phyloP scores from a whole-genome alignment of 495 filamentous ascomycete species.

The Penicillium argentinense region DNA sequence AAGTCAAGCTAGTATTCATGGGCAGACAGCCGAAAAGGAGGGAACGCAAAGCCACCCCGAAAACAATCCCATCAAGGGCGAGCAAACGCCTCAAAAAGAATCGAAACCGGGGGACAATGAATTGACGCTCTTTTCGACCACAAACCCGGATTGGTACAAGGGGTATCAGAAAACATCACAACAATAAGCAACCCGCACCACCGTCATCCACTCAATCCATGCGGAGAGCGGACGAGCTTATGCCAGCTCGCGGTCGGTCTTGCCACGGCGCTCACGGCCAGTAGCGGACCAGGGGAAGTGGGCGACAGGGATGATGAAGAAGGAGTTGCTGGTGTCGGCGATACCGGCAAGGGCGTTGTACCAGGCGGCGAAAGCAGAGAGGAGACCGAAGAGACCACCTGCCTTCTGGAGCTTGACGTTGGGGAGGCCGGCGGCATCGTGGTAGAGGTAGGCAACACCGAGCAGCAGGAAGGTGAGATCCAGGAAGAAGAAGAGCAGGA shows the following conservation, averaged over 20 bases:
- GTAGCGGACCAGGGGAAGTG: slow-evolving; percentile 98
- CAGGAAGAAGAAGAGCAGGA: slow-evolving; percentile 89
- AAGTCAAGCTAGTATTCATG: no score
- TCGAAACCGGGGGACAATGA: background rate
- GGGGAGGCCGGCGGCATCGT: slow-evolving; percentile 36
- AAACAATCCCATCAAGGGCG: background rate
- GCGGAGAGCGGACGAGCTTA: slow-evolving; percentile 19
- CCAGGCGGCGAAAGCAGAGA: slow-evolving; percentile 92
- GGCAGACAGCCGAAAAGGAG: no score
- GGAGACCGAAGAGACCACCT: slow-evolving; percentile 83
- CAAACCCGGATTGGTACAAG: slow-evolving; percentile 20
- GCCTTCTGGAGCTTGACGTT: slow-evolving; percentile 64
- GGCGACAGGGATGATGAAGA: slow-evolving; percentile 92
- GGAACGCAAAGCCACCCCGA: no score
- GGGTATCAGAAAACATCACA: slow-evolving; percentile 43
- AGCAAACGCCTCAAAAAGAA: slow-evolving; percentile 6
- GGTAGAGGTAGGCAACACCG: slow-evolving; percentile 67
- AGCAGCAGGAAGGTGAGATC: slow-evolving; percentile 92
- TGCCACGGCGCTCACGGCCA: slow-evolving; percentile 61
- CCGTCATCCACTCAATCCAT: slow-evolving; percentile 2
- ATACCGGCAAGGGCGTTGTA: slow-evolving; percentile 97
- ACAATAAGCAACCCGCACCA: slow-evolving; percentile 9
- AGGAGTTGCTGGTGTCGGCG: slow-evolving; percentile 81
- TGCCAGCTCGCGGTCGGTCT: slow-evolving; percentile 42
- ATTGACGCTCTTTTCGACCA: background rate